Evolutionary conservation across 2,329 filamentous ascomycete species (phyloP).

Genomic region (Emergomyces orientalis): DNA sequence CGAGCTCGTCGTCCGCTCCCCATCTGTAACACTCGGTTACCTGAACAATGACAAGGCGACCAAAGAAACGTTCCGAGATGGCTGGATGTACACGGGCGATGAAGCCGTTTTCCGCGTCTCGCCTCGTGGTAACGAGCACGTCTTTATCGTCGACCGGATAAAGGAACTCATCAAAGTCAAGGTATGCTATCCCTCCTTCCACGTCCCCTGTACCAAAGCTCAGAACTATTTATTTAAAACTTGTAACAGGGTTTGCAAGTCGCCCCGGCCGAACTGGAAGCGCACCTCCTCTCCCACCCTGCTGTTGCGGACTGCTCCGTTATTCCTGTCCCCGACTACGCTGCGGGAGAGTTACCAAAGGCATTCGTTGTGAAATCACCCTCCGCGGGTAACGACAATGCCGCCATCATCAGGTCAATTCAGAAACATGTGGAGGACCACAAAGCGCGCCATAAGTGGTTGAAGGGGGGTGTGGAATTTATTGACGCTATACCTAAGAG

Average conservation of each 20-base stretch:
- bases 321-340: slow-evolving; percentile 59
- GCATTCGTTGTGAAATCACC: slow-evolving; percentile 54
- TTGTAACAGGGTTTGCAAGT: slow-evolving; percentile 62
- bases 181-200: slow-evolving; percentile 35
- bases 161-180: slow-evolving; percentile 74
- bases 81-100: slow-evolving; percentile 81
- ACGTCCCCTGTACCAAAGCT: background rate
- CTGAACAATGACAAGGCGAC: slow-evolving; percentile 78
- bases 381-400: slow-evolving; percentile 45
- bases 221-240: slow-evolving; percentile 5
- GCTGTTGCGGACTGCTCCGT: slow-evolving; percentile 71
- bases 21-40: slow-evolving; percentile 71
- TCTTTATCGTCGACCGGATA: slow-evolving; percentile 76
- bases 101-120: slow-evolving; percentile 62
- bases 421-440: slow-evolving; percentile 51
- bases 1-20: slow-evolving; percentile 69
- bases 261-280: slow-evolving; percentile 73
- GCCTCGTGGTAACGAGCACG: slow-evolving; percentile 62
- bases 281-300: slow-evolving; percentile 64
- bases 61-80: slow-evolving; percentile 66
- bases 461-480: slow-evolving; percentile 52
- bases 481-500: slow-evolving; percentile 52
- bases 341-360: slow-evolving; percentile 54
- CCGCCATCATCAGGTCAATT: slow-evolving; percentile 43
- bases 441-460: slow-evolving; percentile 54